Conservation (phyloP, 441 rosid genomes). For the Eruca vesicaria region DNA sequence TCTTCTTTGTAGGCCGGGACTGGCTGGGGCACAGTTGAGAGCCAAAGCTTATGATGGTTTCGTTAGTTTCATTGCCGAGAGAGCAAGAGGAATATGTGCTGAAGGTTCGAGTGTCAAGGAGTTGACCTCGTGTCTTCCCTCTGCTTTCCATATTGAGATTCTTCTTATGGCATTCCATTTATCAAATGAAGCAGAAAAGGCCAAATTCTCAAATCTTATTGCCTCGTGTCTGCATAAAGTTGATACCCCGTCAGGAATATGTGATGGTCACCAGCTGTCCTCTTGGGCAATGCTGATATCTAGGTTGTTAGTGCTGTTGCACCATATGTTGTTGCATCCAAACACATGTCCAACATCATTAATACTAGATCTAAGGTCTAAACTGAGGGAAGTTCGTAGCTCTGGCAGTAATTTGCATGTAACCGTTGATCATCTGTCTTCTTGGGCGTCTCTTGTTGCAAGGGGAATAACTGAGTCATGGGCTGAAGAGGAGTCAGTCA, state of each 20-base stretch:
- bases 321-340: conserved; percentile 85
- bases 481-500: conserved; percentile 63
- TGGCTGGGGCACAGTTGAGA: conserved; percentile 76
- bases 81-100: conserved; percentile 51
- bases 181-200: conserved; percentile 81
- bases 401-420: conserved; percentile 46
- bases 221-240: conserved; percentile 54
- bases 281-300: conserved; percentile 94
- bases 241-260: conserved; percentile 47
- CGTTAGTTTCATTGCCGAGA: conserved; percentile 62
- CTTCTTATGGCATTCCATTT: conserved; percentile 96
- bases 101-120: conserved; percentile 64
- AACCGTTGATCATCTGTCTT: conserved; percentile 59
- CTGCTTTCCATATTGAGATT: conserved; percentile 91
- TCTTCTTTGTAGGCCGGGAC: conserved; percentile 66
- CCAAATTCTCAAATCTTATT: conserved; percentile 56
- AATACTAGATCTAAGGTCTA: conserved; percentile 73
- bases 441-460: conserved; percentile 66
- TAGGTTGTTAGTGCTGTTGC: conserved; percentile 85
- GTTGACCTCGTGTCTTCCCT: conserved; percentile 77
- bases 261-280: conserved; percentile 57
- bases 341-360: conserved; percentile 72
- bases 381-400: conserved; percentile 73
- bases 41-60: conserved; percentile 61
- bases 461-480: conserved; percentile 55